Evolutionary conservation across 2,329 filamentous ascomycete genomes (phyloP), one percentile per base, ranked within the genome.

Genomic region (Ilyonectria sp.): DNA sequence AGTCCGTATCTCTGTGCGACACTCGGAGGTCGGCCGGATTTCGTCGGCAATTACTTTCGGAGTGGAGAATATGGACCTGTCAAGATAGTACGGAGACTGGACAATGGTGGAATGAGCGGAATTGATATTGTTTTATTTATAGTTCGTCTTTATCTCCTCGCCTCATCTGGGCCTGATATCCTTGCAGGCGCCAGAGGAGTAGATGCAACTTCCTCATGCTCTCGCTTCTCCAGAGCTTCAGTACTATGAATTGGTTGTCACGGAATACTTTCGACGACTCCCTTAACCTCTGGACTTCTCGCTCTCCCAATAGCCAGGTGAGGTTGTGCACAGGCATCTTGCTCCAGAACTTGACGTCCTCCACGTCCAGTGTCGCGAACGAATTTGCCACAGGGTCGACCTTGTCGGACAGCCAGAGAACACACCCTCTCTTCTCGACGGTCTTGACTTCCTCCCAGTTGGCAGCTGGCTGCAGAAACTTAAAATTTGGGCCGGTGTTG

Each of bases 111-210:
- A 23, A 4, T 17, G 29, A 35, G 31, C 13, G 3, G 31, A 15
- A 15, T 35, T 21, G 11, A 9, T 44, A 29, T 15, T 4, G 17
- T 26, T 56, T 37, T 33, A 29, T 46, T 49, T 54, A 13, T 60
- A 19, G 15, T 26, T 55, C 21, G 52, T 10, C 4, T 23, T 47
- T 47, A 60, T 21, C 40, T 50, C 52, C 55, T 52, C 19, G 35
- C 21, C 6, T 54, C 5, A 33, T 54, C 23, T 70, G 55, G 17
- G 72, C 74, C 23, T 89, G 53, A 71, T 88, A 91, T 1, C 87
- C 88, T 67, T 91, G 86, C 9, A 91, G 75, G 68, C 85, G 86
- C 89, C 89, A 91, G 8, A 91, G 79, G 60, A 84, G 80, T 61
- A 84, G 63, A 76, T 89, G 86, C 52, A 89, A 55, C 15, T 81